Evolutionary conservation across 768 basidiomycete species (phyloP), one percentile per base, ranked within the genome.

Genomic region (Collybia sp.): DNA sequence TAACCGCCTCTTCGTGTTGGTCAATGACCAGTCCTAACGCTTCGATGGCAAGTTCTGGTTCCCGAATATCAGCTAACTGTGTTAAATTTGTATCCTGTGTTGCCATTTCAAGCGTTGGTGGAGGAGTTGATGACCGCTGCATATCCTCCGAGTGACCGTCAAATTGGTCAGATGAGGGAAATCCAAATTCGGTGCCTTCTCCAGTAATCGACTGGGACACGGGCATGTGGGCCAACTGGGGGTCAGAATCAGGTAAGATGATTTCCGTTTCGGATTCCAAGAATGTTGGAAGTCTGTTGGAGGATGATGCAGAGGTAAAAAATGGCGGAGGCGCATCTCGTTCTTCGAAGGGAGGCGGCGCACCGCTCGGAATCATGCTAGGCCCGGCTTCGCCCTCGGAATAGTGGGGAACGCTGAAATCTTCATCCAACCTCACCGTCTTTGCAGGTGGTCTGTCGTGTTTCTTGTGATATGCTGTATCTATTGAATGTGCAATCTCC

Each of bases 301-400:
- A 81, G 0, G 80, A 76, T n/a, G 83, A 81, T 39, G 76, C 71
- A 49, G 67, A 75, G 40, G 61, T 68, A 58, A 71, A 84, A 58
- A 83, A 84, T 2, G 88, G 87, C 5, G 88, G 89, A 9, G 88
- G 87, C 0, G 84, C 77, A 51, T 89, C 86, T 40, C 83, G 77
- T 57, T 92, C 89, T 54, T 92, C 89, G 55, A 91, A 91, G 2
- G 89, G 88, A 40, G 89, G 89, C 18, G 89, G 88, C 0, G 85
- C 86, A 44, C 76, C 76, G 46, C 59, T 70, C 18, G 76, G 68
- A n/a, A 75, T 61, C 54, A 76, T 79, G 52, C 88, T 90, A 15
- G 89, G 88, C 10, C 88, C 89, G 2, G 88, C 85, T 59, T 81
- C 80, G 49, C 80, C 79, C 55, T 79, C 80, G 12, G 81, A 78